Conservation (phyloP, 176 grass and related monocot genomes). For the Aegilops tauschii region DNA sequence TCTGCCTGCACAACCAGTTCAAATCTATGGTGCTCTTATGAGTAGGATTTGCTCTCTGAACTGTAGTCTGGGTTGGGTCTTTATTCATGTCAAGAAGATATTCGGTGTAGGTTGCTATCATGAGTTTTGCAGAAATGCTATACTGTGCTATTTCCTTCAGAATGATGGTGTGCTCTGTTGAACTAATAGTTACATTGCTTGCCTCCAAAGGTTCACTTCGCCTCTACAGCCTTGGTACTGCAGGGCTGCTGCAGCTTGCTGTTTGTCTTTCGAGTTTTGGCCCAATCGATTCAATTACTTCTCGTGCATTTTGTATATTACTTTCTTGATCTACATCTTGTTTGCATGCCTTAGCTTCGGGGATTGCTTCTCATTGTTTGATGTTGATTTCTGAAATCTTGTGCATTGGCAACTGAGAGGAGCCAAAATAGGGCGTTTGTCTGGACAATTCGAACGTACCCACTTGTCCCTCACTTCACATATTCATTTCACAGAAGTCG, state of each 20-base stretch:
- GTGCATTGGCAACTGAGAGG: not conserved
- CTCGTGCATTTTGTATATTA: not conserved
- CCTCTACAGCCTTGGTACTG: no score
- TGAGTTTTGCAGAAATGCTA: conserved; percentile 24
- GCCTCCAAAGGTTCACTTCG: not conserved
- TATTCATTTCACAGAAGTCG: no score
- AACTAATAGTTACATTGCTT: not conserved
- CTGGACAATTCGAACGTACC: no score
- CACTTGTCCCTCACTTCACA: no score
- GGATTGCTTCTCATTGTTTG: not conserved
- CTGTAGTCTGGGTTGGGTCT: conserved; percentile 46
- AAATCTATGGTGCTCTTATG: conserved; percentile 23
- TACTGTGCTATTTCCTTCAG: conserved; percentile 15
- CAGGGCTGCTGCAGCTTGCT: not conserved
- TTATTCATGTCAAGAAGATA: conserved; percentile 32
- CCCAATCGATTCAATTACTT: not conserved
- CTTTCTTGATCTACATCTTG: not conserved
- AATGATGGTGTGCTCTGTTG: conserved; percentile 17
- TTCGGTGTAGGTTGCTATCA: conserved; percentile 8
- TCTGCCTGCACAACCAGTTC: conserved; percentile 17
- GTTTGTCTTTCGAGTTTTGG: not conserved
- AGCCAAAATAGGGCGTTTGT: no score
- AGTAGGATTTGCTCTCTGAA: conserved; percentile 28
- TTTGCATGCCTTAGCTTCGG: not conserved
- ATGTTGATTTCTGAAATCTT: not conserved